These are phyloP conservation scores for Talaromyces piceae DNA, from an alignment of 2,329 filamentous ascomycete genomes.

Conservation along the genomic window DNA sequence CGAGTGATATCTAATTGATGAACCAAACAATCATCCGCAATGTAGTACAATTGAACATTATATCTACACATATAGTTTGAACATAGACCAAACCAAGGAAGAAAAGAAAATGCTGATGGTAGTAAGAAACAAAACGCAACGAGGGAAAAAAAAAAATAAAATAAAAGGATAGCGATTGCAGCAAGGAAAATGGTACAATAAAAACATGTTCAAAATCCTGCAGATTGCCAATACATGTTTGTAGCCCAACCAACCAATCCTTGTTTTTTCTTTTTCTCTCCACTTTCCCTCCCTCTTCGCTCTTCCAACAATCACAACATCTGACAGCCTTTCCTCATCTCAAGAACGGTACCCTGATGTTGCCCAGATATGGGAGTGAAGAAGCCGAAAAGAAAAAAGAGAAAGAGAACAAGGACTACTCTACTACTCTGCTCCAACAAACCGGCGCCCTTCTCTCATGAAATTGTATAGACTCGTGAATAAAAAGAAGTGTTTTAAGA, in stretches of 20 bases:
- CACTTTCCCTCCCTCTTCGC: not conserved
- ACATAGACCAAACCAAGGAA: not conserved
- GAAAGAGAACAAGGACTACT: slow-evolving; percentile 1
- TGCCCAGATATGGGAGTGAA: not conserved
- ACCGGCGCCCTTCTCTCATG: not conserved
- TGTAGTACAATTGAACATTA: not conserved
- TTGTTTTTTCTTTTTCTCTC: not conserved
- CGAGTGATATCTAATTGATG: no score
- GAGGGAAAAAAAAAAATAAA: slow-evolving; percentile 18
- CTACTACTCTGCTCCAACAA: not conserved
- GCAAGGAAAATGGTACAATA: slow-evolving; percentile 13
- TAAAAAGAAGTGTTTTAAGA: not conserved
- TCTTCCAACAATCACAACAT: not conserved
- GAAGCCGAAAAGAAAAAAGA: not conserved
- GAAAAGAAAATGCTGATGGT: not conserved
- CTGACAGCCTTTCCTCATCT: not conserved
- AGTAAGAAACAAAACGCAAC: slow-evolving; percentile 7
- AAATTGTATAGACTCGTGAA: not conserved
- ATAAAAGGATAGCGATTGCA: slow-evolving; percentile 20
- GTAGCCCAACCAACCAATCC: not conserved
- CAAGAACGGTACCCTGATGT: not conserved
- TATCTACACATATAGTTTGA: not conserved
- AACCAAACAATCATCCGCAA: not conserved
- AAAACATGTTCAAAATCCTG: not conserved
- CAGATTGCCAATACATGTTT: not conserved